A percentile compares a stretch with the other conserved stretches of the same genome.
Evolutionary conservation across 2,329 filamentous ascomycete genomes (phyloP).

Genomic region (Cadophora sp.): DNA sequence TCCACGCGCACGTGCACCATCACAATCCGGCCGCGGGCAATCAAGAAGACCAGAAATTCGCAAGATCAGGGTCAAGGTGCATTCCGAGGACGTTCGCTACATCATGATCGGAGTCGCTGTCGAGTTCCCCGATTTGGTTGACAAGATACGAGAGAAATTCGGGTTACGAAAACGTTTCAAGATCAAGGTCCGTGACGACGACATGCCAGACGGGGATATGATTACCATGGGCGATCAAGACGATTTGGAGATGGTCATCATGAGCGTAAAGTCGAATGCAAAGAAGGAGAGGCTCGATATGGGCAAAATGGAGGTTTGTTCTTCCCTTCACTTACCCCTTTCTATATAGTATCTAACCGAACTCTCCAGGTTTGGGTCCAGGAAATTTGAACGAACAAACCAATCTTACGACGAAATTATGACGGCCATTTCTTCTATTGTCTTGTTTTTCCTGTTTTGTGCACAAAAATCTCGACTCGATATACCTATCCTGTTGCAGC

Average conservation of each 20-base stretch:
- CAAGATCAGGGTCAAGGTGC: conserved; percentile 90
- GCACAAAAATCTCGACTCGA: conserved; percentile 19
- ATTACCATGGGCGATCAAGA: conserved; percentile 98
- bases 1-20: conserved; percentile 48
- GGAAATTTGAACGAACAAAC: conserved; percentile 37
- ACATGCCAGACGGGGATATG: conserved; percentile 80
- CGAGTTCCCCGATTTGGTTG: conserved; percentile 78
- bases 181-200: conserved; percentile 87
- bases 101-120: conserved; percentile 81
- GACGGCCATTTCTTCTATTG: conserved; percentile 18
- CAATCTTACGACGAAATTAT: conserved; percentile 22
- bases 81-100: conserved; percentile 89
- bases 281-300: conserved; percentile 79
- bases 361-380: conserved; percentile 41
- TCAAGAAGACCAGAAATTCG: conserved; percentile 71
- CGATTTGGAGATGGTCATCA: conserved; percentile 88
- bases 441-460: background rate
- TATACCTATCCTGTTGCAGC: conserved; percentile 22
- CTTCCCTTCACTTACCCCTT: no score
- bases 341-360: conserved; percentile 23
- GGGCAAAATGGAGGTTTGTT: conserved; percentile 98
- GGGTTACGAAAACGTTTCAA: conserved; percentile 79
- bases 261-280: conserved; percentile 70
- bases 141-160: conserved; percentile 87
- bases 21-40: conserved; percentile 53